Evolutionary conservation across 1,284 basidiomycete species (phyloP), one percentile per base, ranked within the genome.

Genomic region (Erythrobasidium hasegawianum): DNA sequence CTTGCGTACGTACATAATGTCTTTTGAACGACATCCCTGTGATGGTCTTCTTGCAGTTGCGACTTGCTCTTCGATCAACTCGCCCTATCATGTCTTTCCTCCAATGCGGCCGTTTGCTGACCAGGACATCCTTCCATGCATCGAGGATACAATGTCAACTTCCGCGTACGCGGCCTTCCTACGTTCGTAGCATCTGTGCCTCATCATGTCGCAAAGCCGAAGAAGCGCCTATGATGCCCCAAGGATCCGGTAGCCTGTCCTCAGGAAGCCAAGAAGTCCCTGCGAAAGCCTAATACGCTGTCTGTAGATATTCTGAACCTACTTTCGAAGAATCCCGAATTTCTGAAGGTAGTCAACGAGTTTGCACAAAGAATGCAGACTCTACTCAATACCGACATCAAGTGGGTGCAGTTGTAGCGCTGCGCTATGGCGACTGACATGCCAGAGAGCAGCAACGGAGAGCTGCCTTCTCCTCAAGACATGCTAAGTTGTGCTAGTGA

Each of bases 281-380:
- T 11, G 11, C 33, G 33, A 4, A 33, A 33, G 33, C 11, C 33
- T 47, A 16, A 47, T 49, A 10, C 40, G 14, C 16, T 16, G 7
- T 20, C 10, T 18, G 27, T 33, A 65, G 62, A 65, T 29, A 55
- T 65, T 7, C 49, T 65, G 45, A 65, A 65, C 26, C 45, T 65
- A 7, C 56, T 65, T n/a, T 26, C 41, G n/a, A 57, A 58, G 45
- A 57, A 65, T 45, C 45, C 29, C 13, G 62, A 65, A 38, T 65
- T 65, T 52, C 10, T 38, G 41, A 33, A 52, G 10, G 41, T 65
- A 26, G 49, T 53, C 18, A 50, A 22, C 43, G 29, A 57, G 5
- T 65, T 65, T 33, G 62, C 56, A 14, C 45, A 57, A 5, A 55
- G 62, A n/a, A 57, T 65, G 62, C 54, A 65, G 38, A 56, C 49